A percentile compares a stretch with the other conserved stretches of the same genome.
Evolutionary conservation across 768 basidiomycete species (phyloP).

Genomic region (Pleurotus eryngii): DNA sequence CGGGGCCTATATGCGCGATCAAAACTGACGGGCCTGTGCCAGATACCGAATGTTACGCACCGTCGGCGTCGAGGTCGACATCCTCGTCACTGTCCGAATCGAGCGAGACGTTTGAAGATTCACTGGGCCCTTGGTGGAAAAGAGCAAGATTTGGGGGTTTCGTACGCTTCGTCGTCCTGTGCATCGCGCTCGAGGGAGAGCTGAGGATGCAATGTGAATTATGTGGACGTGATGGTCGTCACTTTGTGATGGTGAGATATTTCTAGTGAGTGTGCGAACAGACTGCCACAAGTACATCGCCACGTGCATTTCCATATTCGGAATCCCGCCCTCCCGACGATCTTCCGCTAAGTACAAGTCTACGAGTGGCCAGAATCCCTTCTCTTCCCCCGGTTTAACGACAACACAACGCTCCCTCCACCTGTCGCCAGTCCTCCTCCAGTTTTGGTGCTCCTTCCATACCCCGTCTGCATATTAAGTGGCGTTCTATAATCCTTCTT

Average conservation of each 20-base stretch:
- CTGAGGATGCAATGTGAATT: too few species aligned
- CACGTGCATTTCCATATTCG: too few species aligned
- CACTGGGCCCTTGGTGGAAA: neutral
- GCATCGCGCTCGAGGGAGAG: too few species aligned
- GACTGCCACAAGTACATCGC: too few species aligned
- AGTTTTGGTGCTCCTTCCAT: conserved; percentile 12
- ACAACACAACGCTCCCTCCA: conserved; percentile 12
- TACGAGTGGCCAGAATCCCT: neutral
- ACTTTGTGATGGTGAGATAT: too few species aligned
- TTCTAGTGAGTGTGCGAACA: too few species aligned
- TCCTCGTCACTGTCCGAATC: neutral
- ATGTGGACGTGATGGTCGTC: too few species aligned
- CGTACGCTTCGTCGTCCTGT: neutral
- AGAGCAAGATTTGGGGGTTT: neutral
- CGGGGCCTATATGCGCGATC: neutral
- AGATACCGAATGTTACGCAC: neutral
- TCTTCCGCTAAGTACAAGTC: neutral
- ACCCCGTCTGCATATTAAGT: conserved; percentile 16
- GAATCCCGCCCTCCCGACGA: too few species aligned
- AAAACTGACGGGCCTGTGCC: too few species aligned
- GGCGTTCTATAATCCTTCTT: conserved; percentile 43
- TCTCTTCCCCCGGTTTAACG: conserved; percentile 5
- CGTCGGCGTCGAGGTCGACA: neutral
- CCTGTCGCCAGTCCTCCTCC: conserved; percentile 32
- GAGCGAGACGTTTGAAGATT: neutral